These are phyloP conservation scores for Acanthamoeba healyi DNA, from an alignment of 208 protist species.

Conservation along the genomic window DNA sequence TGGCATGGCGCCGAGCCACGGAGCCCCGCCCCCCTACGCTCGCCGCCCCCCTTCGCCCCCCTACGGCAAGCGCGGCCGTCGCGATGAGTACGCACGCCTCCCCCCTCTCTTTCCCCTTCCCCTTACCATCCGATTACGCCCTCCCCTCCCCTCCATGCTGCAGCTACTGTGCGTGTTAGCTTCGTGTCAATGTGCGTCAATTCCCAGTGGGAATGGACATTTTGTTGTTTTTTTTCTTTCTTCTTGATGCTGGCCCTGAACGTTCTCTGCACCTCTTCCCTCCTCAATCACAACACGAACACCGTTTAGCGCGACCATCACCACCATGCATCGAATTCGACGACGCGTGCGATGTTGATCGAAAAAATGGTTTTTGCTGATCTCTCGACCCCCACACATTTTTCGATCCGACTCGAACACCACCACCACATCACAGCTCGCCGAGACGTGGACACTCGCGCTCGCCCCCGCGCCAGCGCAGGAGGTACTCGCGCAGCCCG, in stretches of 20 bases:
- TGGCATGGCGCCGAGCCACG: neutral
- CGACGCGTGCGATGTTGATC: neutral
- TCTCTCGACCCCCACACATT: constrained; percentile 65
- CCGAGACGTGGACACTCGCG: constrained; percentile 40
- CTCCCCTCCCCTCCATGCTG: neutral
- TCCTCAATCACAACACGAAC: neutral
- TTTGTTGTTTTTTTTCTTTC: no score
- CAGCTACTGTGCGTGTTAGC: no score
- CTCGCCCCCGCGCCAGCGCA: constrained; percentile 33
- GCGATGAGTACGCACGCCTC: constrained; percentile 13
- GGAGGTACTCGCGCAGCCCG: constrained; percentile 59
- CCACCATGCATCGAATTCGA: no score
- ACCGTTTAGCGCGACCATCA: constrained; percentile 24
- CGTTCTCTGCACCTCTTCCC: neutral
- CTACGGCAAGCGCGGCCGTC: constrained; percentile 28
- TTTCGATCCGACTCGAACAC: constrained; percentile 42
- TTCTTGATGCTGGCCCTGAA: neutral
- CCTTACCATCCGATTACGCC: neutral
- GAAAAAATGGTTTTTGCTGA: constrained; percentile 23
- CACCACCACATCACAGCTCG: neutral
- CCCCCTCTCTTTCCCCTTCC: neutral
- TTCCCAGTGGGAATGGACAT: neutral
- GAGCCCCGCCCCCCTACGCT: neutral
- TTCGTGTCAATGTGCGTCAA: neutral
- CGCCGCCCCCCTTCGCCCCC: constrained; percentile 51